phyloP scores from a whole-genome alignment of 2,329 filamentous ascomycete species.

The Fusarium coicis region DNA sequence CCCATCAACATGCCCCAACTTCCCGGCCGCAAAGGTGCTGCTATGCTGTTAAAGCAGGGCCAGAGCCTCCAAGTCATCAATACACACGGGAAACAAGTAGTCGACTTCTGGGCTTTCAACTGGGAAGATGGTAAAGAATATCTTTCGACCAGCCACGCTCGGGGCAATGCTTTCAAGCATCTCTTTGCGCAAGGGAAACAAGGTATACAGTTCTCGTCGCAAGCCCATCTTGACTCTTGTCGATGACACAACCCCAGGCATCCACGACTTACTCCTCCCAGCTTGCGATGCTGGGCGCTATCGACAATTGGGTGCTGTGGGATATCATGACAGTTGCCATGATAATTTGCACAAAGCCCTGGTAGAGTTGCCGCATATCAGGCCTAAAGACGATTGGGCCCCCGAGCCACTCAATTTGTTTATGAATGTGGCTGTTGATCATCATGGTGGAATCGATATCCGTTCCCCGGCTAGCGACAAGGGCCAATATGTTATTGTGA shows the following conservation, averaged over 20 bases:
- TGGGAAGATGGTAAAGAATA: accelerated
- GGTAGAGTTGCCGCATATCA: accelerated
- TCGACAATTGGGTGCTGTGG: neutral
- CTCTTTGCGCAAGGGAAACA: neutral
- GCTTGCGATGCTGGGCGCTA: neutral
- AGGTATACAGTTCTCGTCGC: neutral
- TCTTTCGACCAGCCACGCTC: neutral
- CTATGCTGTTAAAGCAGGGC: neutral
- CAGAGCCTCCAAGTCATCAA: neutral
- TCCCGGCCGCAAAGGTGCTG: neutral
- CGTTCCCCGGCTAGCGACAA: neutral
- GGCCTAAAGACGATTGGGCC: neutral
- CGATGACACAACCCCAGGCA: neutral
- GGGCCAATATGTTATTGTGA: neutral
- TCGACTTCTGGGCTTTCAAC: neutral
- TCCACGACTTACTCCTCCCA: neutral
- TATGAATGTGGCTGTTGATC: neutral
- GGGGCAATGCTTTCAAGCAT: neutral
- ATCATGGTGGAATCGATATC: neutral
- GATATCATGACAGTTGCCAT: neutral
- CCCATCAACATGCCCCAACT: neutral
- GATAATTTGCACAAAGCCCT: neutral
- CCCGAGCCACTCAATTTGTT: neutral
- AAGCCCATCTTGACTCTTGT: neutral
- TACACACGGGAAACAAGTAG: neutral